A percentile compares a stretch with the other conserved stretches of the same genome.
Conservation (phyloP, 2,329 filamentous ascomycete genomes). For the Daldinia eschscholtzii region DNA sequence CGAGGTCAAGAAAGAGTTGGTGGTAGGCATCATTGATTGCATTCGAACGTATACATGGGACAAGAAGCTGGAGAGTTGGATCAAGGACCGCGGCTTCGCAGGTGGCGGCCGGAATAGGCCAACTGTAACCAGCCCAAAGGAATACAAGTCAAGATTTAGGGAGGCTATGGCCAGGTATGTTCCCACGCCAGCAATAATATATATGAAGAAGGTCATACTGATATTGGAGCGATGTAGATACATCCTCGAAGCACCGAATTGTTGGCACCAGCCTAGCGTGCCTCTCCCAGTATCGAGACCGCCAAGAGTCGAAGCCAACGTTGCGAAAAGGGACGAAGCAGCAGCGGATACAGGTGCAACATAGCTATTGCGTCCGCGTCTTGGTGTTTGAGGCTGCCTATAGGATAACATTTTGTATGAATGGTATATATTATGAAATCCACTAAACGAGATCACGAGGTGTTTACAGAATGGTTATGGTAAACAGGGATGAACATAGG, state of each 20-base stretch:
- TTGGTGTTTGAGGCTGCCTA: slow-evolving; percentile 2
- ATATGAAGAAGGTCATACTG: not conserved
- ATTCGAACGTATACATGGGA: slow-evolving; percentile 99
- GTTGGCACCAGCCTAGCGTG: slow-evolving; percentile 76
- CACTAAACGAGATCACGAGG: slow-evolving; percentile 28
- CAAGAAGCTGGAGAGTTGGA: slow-evolving; percentile 99
- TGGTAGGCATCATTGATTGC: slow-evolving; percentile 98
- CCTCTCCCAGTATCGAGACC: slow-evolving; percentile 46
- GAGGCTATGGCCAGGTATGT: slow-evolving; percentile 92
- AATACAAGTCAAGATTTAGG: slow-evolving; percentile 95
- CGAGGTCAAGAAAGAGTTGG: slow-evolving; percentile 87
- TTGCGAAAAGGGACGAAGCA: slow-evolving; percentile 43
- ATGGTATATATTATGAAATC: slow-evolving; percentile 17
- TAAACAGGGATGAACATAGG: slow-evolving; percentile 22
- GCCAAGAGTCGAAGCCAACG: slow-evolving; percentile 43
- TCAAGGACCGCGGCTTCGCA: slow-evolving; percentile 93
- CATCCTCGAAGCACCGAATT: slow-evolving; percentile 80
- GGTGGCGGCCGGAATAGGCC: slow-evolving; percentile 83
- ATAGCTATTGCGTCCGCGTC: slow-evolving; percentile 20
- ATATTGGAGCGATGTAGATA: slow-evolving; percentile 61
- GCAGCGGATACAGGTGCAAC: slow-evolving; percentile 17
- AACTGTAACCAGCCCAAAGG: slow-evolving; percentile 95
- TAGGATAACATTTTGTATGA: slow-evolving; percentile 23
- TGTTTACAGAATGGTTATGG: slow-evolving; percentile 18
- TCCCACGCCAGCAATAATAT: not conserved